Conservation (phyloP, 305 asterid genomes). For the Rubia occidens region DNA sequence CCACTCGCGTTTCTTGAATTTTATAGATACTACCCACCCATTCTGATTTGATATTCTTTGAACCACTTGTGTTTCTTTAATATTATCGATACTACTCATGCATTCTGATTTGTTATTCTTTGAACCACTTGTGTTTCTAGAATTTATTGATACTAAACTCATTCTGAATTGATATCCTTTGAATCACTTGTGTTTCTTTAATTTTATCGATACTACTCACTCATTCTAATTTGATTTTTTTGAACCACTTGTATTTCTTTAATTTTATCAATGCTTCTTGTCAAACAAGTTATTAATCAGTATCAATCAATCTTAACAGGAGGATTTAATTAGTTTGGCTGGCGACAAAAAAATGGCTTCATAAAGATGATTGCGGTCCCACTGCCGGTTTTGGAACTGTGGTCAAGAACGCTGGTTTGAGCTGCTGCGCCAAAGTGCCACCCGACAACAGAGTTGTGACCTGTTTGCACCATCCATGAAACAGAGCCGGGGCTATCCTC, state of each 20-base stretch:
- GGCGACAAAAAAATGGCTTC: slow-evolving; percentile 17
- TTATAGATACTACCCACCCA: too few relatives aligned
- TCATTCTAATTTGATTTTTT: neutral
- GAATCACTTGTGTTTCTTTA: too few relatives aligned
- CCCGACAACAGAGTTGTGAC: neutral
- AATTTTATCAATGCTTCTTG: neutral
- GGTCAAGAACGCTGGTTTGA: slow-evolving; percentile 12
- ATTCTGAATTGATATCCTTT: too few relatives aligned
- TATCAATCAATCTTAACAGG: slow-evolving; percentile 34
- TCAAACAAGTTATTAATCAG: neutral
- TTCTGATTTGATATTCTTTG: too few relatives aligned
- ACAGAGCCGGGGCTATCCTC: slow-evolving; percentile 18
- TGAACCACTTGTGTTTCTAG: too few relatives aligned
- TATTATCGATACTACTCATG: too few relatives aligned
- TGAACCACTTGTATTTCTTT: neutral
- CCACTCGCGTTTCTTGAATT: neutral
- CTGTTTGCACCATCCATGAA: slow-evolving; percentile 6
- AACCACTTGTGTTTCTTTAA: too few relatives aligned
- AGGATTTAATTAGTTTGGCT: slow-evolving; percentile 33
- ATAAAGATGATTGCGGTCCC: slow-evolving; percentile 10
- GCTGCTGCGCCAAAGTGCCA: slow-evolving; percentile 10
- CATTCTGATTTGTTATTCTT: too few relatives aligned
- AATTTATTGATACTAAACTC: too few relatives aligned
- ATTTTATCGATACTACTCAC: too few relatives aligned
- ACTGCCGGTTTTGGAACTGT: slow-evolving; percentile 6